Percentiles rank a stretch among this genome's conserved stretches.
These are phyloP conservation scores for Babjeviella inositovora DNA, from an alignment of 805 yeast species.

Conservation along the genomic window DNA sequence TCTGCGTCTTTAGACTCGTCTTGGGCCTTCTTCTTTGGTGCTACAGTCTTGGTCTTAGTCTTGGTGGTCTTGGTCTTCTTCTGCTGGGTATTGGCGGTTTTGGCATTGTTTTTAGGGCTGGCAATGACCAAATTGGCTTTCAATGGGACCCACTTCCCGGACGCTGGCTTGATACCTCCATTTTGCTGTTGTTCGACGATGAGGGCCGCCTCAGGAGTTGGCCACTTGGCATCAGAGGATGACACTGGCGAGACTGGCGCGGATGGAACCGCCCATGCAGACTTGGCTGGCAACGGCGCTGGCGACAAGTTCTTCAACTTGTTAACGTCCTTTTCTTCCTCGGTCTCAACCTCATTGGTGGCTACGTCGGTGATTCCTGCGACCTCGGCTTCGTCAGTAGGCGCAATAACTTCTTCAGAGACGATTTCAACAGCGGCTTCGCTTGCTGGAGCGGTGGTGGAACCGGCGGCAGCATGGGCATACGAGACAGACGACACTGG, in stretches of 20 bases:
- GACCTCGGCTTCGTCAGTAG: constrained; percentile 3
- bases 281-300: constrained; percentile 47
- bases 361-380: constrained; percentile 3
- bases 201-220: constrained; percentile 16
- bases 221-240: constrained; percentile 12
- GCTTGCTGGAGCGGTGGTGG: constrained; percentile 5
- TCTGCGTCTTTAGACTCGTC: constrained; percentile 1
- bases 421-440: constrained; percentile 3
- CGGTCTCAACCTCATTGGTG: constrained; percentile 2
- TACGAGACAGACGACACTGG: constrained; percentile 10
- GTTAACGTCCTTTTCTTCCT: constrained; percentile 1
- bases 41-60: constrained; percentile 3
- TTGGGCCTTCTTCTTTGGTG: constrained; percentile 1
- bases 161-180: constrained; percentile 6
- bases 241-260: constrained; percentile 6
- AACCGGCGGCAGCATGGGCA: constrained; percentile 8
- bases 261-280: constrained; percentile 34
- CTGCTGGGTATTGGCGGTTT: constrained; percentile 3
- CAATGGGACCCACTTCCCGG: constrained; percentile 61
- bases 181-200: constrained; percentile 7
- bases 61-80: constrained; percentile 7
- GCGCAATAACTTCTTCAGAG: constrained; percentile 2
- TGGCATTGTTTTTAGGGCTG: constrained; percentile 6
- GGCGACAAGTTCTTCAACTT: constrained; percentile 25
- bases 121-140: constrained; percentile 36